These are phyloP conservation scores for Aspergillus japonicus DNA, from an alignment of 2,329 filamentous ascomycete genomes.

Conservation along the genomic window DNA sequence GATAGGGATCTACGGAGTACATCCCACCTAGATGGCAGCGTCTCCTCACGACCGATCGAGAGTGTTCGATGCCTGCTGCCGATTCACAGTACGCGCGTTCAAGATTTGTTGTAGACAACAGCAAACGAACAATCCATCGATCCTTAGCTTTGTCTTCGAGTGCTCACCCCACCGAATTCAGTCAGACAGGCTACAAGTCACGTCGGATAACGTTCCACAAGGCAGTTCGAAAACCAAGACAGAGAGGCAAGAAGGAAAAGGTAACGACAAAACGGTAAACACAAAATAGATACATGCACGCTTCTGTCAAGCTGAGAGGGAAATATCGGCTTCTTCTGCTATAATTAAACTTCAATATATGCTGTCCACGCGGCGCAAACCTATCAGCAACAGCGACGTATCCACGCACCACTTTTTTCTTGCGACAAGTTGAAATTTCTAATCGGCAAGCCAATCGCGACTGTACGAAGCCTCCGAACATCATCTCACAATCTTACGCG, in stretches of 20 bases:
- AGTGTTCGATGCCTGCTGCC: not conserved
- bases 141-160: not conserved
- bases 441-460: conserved; percentile 1
- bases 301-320: not conserved
- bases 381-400: conserved; percentile 8
- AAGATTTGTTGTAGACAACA: not conserved
- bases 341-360: conserved; percentile 13
- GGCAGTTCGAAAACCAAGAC: conserved; percentile 1
- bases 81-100: not conserved
- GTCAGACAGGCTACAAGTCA: not conserved
- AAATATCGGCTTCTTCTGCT: not conserved
- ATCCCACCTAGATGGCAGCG: not conserved
- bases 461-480: conserved; percentile 2
- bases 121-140: not conserved
- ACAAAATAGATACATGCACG: not conserved
- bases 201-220: conserved; percentile 10
- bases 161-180: not conserved
- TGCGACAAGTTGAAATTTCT: not conserved
- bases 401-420: not conserved
- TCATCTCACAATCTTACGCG: not conserved
- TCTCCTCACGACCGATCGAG: not conserved
- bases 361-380: not conserved
- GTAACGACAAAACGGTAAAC: not conserved
- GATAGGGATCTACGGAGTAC: too few relatives aligned
- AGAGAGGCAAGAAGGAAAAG: not conserved